Evolutionary conservation across 306 rosid genomes (phyloP).

Genomic region (Phaseolus lunatus): DNA sequence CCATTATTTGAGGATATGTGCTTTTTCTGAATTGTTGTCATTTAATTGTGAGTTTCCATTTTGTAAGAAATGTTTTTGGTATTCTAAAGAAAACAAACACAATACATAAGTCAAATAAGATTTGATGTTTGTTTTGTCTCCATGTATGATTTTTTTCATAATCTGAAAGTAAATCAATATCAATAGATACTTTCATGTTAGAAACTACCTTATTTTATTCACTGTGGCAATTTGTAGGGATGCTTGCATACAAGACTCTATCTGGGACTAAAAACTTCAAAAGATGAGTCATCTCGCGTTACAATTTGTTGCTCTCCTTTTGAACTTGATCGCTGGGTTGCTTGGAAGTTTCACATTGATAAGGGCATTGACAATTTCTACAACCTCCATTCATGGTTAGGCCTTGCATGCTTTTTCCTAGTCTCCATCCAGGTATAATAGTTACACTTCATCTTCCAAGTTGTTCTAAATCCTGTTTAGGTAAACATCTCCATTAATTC

Average conservation of each 20-base stretch:
- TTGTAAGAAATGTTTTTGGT: conserved; percentile 14
- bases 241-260: conserved; percentile 91
- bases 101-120: not conserved
- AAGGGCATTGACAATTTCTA: conserved; percentile 97
- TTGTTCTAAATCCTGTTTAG: not conserved
- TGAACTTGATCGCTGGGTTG: conserved; percentile 92
- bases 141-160: not conserved
- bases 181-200: not conserved
- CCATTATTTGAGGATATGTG: not conserved
- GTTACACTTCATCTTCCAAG: conserved; percentile 9
- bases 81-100: not conserved
- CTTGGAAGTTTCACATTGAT: conserved; percentile 92
- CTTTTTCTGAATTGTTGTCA: not conserved
- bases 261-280: conserved; percentile 81
- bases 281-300: conserved; percentile 77
- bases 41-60: conserved; percentile 4
- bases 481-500: not conserved
- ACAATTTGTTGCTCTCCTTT: conserved; percentile 71
- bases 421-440: conserved; percentile 76
- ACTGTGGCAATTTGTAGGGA: conserved; percentile 61
- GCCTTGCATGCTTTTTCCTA: conserved; percentile 80
- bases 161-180: too few species aligned
- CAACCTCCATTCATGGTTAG: conserved; percentile 98
- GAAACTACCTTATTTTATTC: conserved; percentile 24
- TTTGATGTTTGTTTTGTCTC: not conserved